Evolutionary conservation across 2,329 filamentous ascomycete genomes (phyloP).

Genomic region (Ceratocystis cacaofunesta): DNA sequence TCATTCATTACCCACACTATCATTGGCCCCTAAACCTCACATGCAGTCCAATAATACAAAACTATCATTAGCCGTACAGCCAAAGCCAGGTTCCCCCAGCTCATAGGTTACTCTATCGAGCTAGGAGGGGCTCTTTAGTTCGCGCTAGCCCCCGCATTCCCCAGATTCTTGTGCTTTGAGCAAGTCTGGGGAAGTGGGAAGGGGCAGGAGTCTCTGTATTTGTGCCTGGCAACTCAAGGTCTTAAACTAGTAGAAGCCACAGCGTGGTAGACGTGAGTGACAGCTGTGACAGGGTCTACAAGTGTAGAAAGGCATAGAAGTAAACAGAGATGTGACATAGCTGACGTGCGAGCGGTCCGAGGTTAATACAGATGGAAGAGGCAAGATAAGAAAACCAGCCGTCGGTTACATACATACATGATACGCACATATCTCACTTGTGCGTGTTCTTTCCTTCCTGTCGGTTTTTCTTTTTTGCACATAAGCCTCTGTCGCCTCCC

Average conservation of each 20-base stretch:
- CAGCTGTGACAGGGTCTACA: neutral
- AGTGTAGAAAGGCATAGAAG: neutral
- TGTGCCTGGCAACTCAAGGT: neutral
- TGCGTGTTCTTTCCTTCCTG: neutral
- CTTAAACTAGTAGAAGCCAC: neutral
- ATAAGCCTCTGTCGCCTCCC: neutral
- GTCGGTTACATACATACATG: neutral
- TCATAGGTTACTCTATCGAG: neutral
- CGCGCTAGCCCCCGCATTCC: constrained; percentile 5
- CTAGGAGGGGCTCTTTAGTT: neutral
- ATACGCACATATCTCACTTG: neutral
- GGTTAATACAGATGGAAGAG: neutral
- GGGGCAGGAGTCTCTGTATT: neutral
- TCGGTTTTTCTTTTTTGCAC: neutral
- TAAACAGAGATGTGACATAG: neutral
- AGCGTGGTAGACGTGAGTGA: neutral
- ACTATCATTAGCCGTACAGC: neutral
- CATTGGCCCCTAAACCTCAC: neutral
- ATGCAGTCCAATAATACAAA: neutral
- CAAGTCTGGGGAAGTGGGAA: neutral
- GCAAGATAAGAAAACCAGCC: neutral
- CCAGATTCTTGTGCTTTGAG: neutral
- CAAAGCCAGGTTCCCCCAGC: neutral
- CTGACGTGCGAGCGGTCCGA: neutral
- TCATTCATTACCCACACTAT: neutral